Percentiles rank a stretch among this genome's conserved stretches.
Evolutionary conservation across 192 early-diverging fungal genomes (phyloP).

Genomic region (Backusella luteola): DNA sequence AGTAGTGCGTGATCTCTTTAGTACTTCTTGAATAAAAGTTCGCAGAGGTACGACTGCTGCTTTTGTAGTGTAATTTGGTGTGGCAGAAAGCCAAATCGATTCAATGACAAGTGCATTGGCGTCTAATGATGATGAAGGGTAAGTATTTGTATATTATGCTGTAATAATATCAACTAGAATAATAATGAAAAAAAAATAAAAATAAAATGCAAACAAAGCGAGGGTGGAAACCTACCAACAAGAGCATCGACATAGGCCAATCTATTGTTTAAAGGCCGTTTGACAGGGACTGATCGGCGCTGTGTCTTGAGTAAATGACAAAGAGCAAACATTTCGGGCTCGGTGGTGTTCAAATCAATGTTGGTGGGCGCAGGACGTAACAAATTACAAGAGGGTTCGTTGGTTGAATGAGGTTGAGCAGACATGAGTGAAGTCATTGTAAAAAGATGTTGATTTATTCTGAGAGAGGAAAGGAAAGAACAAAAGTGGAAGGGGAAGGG

Average conservation of each 20-base stretch:
- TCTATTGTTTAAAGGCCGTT: conserved; percentile 8
- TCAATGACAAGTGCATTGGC: conserved; percentile 53
- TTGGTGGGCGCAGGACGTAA: neutral
- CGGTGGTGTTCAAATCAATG: neutral
- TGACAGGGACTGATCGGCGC: neutral
- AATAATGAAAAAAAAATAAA: neutral
- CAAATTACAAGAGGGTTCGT: neutral
- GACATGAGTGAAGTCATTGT: conserved; percentile 10
- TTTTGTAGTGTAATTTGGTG: conserved; percentile 29
- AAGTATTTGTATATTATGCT: conserved; percentile 8
- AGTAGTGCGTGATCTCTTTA: conserved; percentile 68
- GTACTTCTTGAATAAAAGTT: conserved; percentile 66
- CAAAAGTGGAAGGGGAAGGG: conserved; percentile 3
- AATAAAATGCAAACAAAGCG: neutral
- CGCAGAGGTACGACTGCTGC: conserved; percentile 52
- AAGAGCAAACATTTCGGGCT: conserved; percentile 16
- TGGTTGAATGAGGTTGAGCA: neutral
- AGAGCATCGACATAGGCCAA: conserved; percentile 35
- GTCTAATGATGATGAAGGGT: conserved; percentile 30
- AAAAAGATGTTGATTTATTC: neutral
- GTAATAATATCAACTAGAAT: neutral
- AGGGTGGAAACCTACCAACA: conserved; percentile 21
- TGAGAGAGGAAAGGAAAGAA: neutral
- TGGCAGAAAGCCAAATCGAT: conserved; percentile 47
- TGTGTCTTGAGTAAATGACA: neutral